Percentiles rank a stretch among this genome's conserved stretches.
Conservation (phyloP, 192 early-diverging fungal genomes). For the Dissophora globulifera region DNA sequence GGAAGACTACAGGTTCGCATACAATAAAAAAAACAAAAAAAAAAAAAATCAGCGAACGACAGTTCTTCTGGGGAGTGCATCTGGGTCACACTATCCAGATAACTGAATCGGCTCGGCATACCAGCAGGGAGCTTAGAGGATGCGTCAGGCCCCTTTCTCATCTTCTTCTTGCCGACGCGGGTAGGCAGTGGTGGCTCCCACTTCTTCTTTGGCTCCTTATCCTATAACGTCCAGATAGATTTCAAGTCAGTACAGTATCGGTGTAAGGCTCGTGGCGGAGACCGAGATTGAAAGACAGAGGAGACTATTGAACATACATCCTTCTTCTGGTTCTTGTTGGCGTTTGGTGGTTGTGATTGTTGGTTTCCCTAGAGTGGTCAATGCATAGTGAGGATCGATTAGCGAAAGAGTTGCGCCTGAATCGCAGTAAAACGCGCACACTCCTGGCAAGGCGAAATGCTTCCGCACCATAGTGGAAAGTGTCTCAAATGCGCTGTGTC, state of each 20-base stretch:
- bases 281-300: not conserved
- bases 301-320: constrained; percentile 20
- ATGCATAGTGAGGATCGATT: too few species aligned
- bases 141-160: constrained; percentile 89
- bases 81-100: too few species aligned
- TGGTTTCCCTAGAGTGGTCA: constrained; percentile 37
- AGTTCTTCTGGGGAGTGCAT: too few species aligned
- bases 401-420: too few species aligned
- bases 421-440: too few species aligned
- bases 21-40: not conserved
- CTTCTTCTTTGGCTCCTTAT: constrained; percentile 92
- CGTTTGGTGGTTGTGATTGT: constrained; percentile 49
- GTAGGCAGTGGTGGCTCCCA: constrained; percentile 99
- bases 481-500: too few species aligned
- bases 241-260: not conserved
- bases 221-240: constrained; percentile 47
- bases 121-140: constrained; percentile 91
- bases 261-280: not conserved
- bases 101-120: constrained; percentile 40
- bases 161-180: constrained; percentile 98
- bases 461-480: too few species aligned
- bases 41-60: too few species aligned
- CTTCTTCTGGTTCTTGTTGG: constrained; percentile 44
- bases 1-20: constrained; percentile 89
- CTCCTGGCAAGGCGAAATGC: too few species aligned